Conservation (phyloP, 139 green algal genomes). For the Haematococcus sp. region DNA sequence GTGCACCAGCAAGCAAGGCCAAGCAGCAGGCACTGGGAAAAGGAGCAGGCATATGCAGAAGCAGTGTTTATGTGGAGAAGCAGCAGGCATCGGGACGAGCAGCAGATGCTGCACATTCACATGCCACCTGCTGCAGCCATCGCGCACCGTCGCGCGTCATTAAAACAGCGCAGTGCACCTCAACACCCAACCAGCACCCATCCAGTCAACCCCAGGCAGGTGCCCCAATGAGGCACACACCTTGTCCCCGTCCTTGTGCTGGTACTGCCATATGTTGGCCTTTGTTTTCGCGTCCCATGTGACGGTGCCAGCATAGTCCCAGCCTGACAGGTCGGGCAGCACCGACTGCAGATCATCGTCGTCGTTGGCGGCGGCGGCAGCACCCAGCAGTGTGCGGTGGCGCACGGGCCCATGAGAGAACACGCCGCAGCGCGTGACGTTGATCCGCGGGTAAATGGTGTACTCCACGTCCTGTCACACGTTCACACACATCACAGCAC, state of each 20-base stretch:
- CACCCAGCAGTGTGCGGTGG: not conserved
- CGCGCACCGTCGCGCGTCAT: too few species aligned
- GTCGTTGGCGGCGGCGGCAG: not conserved
- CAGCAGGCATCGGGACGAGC: too few species aligned
- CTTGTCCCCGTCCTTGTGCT: conserved; percentile 15
- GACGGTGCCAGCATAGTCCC: conserved; percentile 17
- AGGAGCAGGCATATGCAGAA: too few species aligned
- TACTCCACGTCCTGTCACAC: conserved; percentile 27
- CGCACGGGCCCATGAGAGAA: conserved; percentile 8
- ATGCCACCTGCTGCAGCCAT: too few species aligned
- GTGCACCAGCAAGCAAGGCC: too few species aligned
- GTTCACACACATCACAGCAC: too few species aligned
- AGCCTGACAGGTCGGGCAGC: conserved; percentile 14
- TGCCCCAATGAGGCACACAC: not conserved
- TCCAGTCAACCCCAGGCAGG: too few species aligned
- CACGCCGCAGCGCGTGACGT: conserved; percentile 22
- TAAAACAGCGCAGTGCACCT: too few species aligned
- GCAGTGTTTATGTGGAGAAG: too few species aligned
- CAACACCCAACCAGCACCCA: too few species aligned
- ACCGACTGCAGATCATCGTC: conserved; percentile 3
- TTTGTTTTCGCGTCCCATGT: not conserved
- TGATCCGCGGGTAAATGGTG: conserved; percentile 33
- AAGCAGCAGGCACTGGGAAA: too few species aligned
- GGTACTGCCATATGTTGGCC: conserved; percentile 19
- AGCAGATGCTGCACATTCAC: too few species aligned